These are phyloP conservation scores for Geoglossum glabrum DNA, from an alignment of 495 filamentous ascomycete species.

Conservation along the genomic window DNA sequence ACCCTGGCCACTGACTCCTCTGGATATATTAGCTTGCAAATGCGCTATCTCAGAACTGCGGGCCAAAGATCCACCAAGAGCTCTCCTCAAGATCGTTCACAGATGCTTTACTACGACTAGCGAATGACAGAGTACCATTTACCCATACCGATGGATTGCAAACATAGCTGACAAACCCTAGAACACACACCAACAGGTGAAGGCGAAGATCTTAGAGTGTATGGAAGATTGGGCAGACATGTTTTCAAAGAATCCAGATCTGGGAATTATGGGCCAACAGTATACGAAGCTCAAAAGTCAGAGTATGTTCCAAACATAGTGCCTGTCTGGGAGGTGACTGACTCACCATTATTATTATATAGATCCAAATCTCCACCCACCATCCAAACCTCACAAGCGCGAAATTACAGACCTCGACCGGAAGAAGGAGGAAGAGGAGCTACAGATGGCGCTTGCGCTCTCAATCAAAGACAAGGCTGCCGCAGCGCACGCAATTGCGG, in stretches of 20 bases:
- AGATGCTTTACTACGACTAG: constrained; percentile 77
- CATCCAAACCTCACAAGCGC: constrained; percentile 78
- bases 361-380: constrained; percentile 84
- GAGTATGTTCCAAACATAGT: constrained; percentile 25
- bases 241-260: constrained; percentile 75
- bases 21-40: constrained; percentile 48
- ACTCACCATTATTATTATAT: constrained; percentile 8
- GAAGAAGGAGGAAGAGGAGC: constrained; percentile 89
- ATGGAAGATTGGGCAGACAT: constrained; percentile 94
- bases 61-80: constrained; percentile 76
- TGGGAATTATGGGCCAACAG: constrained; percentile 95
- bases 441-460: constrained; percentile 86
- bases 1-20: background rate
- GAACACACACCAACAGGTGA: constrained; percentile 92
- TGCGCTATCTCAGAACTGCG: constrained; percentile 88
- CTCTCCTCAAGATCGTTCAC: constrained; percentile 88
- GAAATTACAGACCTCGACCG: constrained; percentile 78
- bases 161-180: constrained; percentile 12
- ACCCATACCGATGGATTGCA: background rate
- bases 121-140: constrained; percentile 49
- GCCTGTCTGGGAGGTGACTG: constrained; percentile 12
- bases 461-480: constrained; percentile 61
- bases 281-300: constrained; percentile 71
- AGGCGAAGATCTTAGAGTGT: constrained; percentile 86
- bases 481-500: constrained; percentile 18